These are phyloP conservation scores for Rhizoclosmatium sp. DNA, from an alignment of 192 early-diverging fungal species.

Conservation along the genomic window DNA sequence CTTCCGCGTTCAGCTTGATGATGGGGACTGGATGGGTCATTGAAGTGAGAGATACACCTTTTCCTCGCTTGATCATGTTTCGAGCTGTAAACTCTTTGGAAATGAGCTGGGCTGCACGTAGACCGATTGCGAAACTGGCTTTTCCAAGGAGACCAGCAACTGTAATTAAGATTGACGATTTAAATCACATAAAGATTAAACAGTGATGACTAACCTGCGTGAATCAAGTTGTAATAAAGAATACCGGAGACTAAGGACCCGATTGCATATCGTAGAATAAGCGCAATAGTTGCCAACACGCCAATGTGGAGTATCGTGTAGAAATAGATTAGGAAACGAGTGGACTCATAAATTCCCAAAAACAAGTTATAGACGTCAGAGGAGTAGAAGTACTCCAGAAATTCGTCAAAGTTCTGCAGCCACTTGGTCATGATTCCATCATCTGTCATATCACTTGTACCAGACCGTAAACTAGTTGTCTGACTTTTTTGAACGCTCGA, in stretches of 20 bases:
- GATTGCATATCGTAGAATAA: constrained; percentile 24
- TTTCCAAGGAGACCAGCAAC: constrained; percentile 22
- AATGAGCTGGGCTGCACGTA: constrained; percentile 23
- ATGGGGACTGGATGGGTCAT: constrained; percentile 24
- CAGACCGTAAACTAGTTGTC: not conserved
- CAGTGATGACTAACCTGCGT: constrained; percentile 13
- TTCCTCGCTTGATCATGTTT: constrained; percentile 36
- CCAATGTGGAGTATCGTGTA: constrained; percentile 22
- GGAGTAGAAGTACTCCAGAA: not conserved
- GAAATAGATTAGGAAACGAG: constrained; percentile 21
- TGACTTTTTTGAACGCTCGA: not conserved
- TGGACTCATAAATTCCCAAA: constrained; percentile 24
- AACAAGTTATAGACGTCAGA: not conserved
- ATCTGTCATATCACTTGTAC: constrained; percentile 28
- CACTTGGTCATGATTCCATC: constrained; percentile 27
- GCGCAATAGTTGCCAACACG: constrained; percentile 19
- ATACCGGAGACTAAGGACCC: constrained; percentile 16
- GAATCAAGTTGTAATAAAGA: constrained; percentile 32
- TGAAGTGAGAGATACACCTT: constrained; percentile 28
- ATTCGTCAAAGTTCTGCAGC: not conserved
- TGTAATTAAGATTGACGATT: not conserved
- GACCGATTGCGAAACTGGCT: constrained; percentile 15
- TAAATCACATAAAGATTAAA: not conserved
- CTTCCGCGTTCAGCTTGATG: constrained; percentile 23
- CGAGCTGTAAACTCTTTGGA: constrained; percentile 32